Base-by-base conservation (phyloP, 169 alveolate species). In the Plasmodium falciparum region DNA sequence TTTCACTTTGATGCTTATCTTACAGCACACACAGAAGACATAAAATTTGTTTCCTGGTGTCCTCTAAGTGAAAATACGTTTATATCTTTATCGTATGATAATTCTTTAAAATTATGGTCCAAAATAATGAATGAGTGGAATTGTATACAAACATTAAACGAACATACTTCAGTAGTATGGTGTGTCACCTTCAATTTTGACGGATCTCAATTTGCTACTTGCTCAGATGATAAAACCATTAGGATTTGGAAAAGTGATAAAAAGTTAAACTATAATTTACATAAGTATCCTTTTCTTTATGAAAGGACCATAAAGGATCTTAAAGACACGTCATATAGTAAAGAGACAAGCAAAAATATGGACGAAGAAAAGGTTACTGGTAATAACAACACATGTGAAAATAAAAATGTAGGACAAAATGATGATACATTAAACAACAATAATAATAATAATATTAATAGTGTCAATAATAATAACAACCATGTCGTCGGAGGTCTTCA, bases 161-260 rank as follows among this genome's bases (percentile, higher is more conserved):
- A 88, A 22, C 95, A 92, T 56, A 86, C 88, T 12, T 91, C 94
- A 6, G 93, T 95, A 5, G 95, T 94, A 7, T 94, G 96, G 96
- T 92, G 93, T 61, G 75, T 92, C 1, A 69, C 95, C 4, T 94
- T 94, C 66, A 90, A 88, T 72, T 50, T 65, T 63, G 93, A 92
- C 17, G 96, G 96, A 8, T 61, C 90, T 39, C 59, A 76, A 69
- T 76, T 94, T 29, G 94, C 94, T 17, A 88, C 96, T 1, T 89
- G 92, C 43, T 92, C 96, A 8, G 93, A 93, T 49, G 96, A 94
- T 20, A 66, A 90, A 33, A n/a, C 89, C 2, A 76, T 76, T 49
- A 54, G 66, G 20, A 65, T 76, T 15, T 76, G 89, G 89, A 24
- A 47, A 12, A 76, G 89, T 49, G 78, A 65, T 4, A 76, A 76